Percentiles rank a stretch among this genome's conserved stretches.
Evolutionary conservation across 257 asterid species (phyloP).

Genomic region (Leonotis leonurus): DNA sequence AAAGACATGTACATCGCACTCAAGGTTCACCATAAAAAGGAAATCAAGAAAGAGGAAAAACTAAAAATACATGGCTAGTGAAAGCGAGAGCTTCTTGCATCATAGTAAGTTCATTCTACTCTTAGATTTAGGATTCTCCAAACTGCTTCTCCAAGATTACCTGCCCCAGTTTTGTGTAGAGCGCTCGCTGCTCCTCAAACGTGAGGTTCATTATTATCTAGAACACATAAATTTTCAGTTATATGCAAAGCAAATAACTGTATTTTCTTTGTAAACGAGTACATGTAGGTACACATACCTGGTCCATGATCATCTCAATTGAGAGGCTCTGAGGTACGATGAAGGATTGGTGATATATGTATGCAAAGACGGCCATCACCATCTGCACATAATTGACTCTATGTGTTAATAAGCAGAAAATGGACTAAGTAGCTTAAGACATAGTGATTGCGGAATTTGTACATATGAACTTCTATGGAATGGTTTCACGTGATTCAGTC

Average conservation of each 20-base stretch:
- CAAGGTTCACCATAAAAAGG: background rate
- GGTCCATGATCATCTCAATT: slow-evolving; percentile 75
- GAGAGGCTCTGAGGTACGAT: slow-evolving; percentile 63
- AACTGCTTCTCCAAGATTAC: slow-evolving; percentile 56
- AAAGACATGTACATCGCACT: slow-evolving; percentile 18
- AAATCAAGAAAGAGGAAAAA: background rate
- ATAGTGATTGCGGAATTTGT: no score
- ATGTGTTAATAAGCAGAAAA: no score
- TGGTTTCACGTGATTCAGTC: no score
- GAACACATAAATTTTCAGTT: background rate
- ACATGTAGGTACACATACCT: slow-evolving; percentile 31
- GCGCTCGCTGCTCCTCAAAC: slow-evolving; percentile 64
- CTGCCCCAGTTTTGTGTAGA: slow-evolving; percentile 61
- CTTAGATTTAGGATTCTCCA: slow-evolving; percentile 45
- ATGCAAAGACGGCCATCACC: slow-evolving; percentile 96
- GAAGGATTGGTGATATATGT: slow-evolving; percentile 83
- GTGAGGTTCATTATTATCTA: slow-evolving; percentile 73
- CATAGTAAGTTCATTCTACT: background rate
- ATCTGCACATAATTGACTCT: slow-evolving; percentile 56
- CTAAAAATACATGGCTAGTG: slow-evolving; percentile 3
- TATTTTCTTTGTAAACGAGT: background rate
- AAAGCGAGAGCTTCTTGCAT: background rate
- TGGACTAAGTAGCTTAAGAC: background rate
- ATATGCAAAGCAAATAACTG: background rate
- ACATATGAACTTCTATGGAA: no score